These are phyloP conservation scores for Trichosporon coremiiforme DNA, from an alignment of 1,284 basidiomycete genomes.

Conservation along the genomic window DNA sequence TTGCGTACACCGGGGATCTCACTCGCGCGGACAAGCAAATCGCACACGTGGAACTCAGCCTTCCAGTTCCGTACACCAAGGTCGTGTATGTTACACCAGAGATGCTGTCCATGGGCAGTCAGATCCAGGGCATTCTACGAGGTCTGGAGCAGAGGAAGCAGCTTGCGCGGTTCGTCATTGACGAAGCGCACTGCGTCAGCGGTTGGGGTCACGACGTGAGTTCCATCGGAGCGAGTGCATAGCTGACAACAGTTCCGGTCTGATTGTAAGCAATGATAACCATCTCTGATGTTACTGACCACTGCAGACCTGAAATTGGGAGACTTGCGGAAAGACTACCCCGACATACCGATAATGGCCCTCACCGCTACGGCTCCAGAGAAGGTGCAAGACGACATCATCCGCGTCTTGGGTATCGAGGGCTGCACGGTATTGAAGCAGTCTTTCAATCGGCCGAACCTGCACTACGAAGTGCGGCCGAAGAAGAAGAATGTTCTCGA, in stretches of 20 bases:
- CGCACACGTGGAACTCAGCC: constrained; percentile 60
- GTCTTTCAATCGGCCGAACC: constrained; percentile 91
- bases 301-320: constrained; percentile 64
- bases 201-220: constrained; percentile 59
- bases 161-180: constrained; percentile 88
- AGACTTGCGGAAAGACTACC: constrained; percentile 70
- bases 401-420: constrained; percentile 66
- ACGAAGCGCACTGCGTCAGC: constrained; percentile 91
- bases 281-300: constrained; percentile 20
- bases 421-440: constrained; percentile 68
- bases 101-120: constrained; percentile 68
- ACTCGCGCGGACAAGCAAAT: constrained; percentile 51
- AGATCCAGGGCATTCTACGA: constrained; percentile 64
- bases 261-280: constrained; percentile 42
- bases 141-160: constrained; percentile 63
- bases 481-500: constrained; percentile 63
- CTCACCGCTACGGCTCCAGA: constrained; percentile 90
- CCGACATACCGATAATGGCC: constrained; percentile 86
- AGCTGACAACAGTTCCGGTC: constrained; percentile 50
- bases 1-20: constrained; percentile 70
- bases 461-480: constrained; percentile 75
- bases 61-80: constrained; percentile 55
- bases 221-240: neutral
- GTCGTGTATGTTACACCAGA: constrained; percentile 94
- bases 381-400: constrained; percentile 76